Evolutionary conservation across 1,284 basidiomycete genomes (phyloP), one percentile per base, ranked within the genome.

Genomic region (Boletellus sp.): DNA sequence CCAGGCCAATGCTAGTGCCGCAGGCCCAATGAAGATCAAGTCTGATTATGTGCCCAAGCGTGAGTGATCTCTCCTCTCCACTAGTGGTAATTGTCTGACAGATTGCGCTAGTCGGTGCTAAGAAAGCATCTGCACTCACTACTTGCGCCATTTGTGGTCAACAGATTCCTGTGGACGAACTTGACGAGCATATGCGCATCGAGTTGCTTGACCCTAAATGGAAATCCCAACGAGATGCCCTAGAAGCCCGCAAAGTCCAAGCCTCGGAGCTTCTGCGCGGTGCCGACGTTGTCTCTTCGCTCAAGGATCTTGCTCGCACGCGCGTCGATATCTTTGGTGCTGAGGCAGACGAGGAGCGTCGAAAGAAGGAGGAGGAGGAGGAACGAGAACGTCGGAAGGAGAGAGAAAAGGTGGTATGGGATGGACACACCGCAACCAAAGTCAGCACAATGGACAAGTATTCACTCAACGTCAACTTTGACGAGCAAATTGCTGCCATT

Each of bases 111-210:
- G 87, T 88, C 41, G 80, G 83, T 52, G 72, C 78, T 48, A 85
- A 83, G 71, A 82, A 82, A 61, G 79, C 83, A 61, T 75, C 84
- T 38, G 77, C 82, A 22, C 83, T 88, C 68, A 91, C 92, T 2
- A 90, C 86, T 17, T 98, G 94, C 72, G 82, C 86, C 9, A 90
- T 98, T 57, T 98, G 95, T 71, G 87, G 89, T 25, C 93, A 98
- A 66, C 86, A 91, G 67, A 90, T 99, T 21, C 85, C 94, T 22
- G 85, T 96, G 56, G 87, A 94, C 70, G 94, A 99, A 67, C 78
- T 99, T 51, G 84, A 94, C 56, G 94, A 99, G 65, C 96, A 99
- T 69, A 95, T 98, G 78, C 90, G 96, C 61, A 97, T 99, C 67
- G 96, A 99, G 68, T 73, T 98, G 41, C 80, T 99, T 59, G 94